phyloP scores from a whole-genome alignment of 768 basidiomycete species.

The Naganishia friedmannii region DNA sequence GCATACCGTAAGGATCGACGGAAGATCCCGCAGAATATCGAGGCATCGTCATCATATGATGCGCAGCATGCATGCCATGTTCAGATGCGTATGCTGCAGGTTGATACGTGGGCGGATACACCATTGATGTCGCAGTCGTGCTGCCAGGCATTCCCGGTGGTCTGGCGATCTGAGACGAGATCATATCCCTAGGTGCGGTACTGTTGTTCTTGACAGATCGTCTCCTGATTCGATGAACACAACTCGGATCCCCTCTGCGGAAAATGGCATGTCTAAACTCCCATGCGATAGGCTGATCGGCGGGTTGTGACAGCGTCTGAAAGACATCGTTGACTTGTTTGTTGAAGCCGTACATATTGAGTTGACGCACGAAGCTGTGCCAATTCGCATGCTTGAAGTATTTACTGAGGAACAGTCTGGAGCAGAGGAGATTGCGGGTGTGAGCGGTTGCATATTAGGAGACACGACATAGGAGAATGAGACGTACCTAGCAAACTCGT shows the following conservation, averaged over 20 bases:
- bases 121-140: not conserved
- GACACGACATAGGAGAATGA: not conserved
- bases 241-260: conserved; percentile 48
- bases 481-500: conserved; percentile 50
- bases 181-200: conserved; percentile 5
- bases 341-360: conserved; percentile 78
- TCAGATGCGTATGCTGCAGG: conserved; percentile 1
- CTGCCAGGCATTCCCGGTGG: conserved; percentile 3
- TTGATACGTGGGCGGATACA: conserved; percentile 11
- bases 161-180: conserved; percentile 15
- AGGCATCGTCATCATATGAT: conserved; percentile 7
- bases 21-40: conserved; percentile 10
- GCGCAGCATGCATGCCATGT: conserved; percentile 5
- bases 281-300: conserved; percentile 47
- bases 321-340: conserved; percentile 51
- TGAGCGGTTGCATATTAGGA: not conserved
- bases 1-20: conserved; percentile 10
- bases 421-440: not conserved
- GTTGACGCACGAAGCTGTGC: conserved; percentile 81
- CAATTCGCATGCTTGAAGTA: conserved; percentile 99
- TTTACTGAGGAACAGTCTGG: conserved; percentile 63
- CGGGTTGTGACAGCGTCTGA: conserved; percentile 41
- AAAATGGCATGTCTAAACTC: conserved; percentile 52
- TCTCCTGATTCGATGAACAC: conserved; percentile 46
- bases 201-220: conserved; percentile 31